phyloP scores from a whole-genome alignment of 2,329 filamentous ascomycete species.

The Mariannaea elegans region DNA sequence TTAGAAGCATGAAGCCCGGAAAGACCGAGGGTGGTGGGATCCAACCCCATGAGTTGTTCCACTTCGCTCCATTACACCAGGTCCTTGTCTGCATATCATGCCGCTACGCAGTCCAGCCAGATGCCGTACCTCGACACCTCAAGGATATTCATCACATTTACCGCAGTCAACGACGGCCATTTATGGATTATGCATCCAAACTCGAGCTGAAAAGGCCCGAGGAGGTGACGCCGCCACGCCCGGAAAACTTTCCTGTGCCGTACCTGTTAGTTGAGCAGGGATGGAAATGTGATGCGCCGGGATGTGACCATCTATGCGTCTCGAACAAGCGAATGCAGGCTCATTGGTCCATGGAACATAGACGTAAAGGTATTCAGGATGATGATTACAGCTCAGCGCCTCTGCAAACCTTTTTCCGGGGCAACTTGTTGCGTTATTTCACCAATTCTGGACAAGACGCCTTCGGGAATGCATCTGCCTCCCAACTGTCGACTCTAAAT shows the following conservation, averaged over 20 bases:
- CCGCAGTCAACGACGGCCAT: constrained; percentile 14
- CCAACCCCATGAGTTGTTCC: constrained; percentile 8
- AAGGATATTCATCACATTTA: constrained; percentile 29
- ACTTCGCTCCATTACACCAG: constrained; percentile 13
- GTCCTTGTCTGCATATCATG: constrained; percentile 24
- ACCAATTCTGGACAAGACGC: too few relatives aligned
- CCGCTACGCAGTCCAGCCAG: constrained; percentile 24
- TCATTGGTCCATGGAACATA: constrained; percentile 25
- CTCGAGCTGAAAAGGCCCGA: constrained; percentile 3
- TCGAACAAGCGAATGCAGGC: constrained; percentile 29
- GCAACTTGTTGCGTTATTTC: constrained; percentile 27
- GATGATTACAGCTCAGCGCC: constrained; percentile 11
- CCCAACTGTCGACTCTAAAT: too few relatives aligned
- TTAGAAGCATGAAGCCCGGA: not conserved
- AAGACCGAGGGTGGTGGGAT: too few relatives aligned
- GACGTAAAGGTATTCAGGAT: not conserved
- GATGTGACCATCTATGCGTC: constrained; percentile 23
- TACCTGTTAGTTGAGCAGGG: constrained; percentile 18
- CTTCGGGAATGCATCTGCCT: too few relatives aligned
- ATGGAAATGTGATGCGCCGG: not conserved
- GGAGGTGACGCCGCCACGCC: not conserved
- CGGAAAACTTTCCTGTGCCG: constrained; percentile 17
- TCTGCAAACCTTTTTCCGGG: constrained; percentile 28
- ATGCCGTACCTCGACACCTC: constrained; percentile 19
- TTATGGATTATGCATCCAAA: constrained; percentile 10